Base-by-base conservation (phyloP, 345 rosid genomes). In the Xanthoceras sorbifolium region DNA sequence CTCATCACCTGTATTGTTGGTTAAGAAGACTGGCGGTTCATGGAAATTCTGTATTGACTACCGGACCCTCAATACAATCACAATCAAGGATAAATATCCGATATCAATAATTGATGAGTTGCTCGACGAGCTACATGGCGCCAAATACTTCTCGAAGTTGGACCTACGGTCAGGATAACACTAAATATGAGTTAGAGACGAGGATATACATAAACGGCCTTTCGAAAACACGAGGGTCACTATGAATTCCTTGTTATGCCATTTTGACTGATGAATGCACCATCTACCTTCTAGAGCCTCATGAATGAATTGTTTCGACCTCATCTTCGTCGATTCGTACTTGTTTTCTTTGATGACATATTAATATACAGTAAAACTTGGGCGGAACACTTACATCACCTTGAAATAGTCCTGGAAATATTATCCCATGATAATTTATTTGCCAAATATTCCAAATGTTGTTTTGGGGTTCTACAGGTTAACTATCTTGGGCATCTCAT, bases 201-300 rank as follows among this genome's bases (percentile, higher is more conserved):
- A 4, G 1, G 70, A 67, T 38, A 29, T 67, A 1, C 70, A 8
- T 18, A 67, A 40, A 67, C 46, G 9, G 44, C 70, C 1, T 67
- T 67, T 12, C 28, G 34, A 6, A 32, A 46, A 20, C 70, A 67
- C 22, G 10, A 67, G 6, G 70, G 70, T 0, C 70, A 67, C 20
- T 67, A 29, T 67, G 70, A 67, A 12, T 67, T 32, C 15, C 3
- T 67, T 5, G 70, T 67, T 18, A 67, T 31, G 70, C 70, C 70
- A 36, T 36, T 67, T 36, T 3, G 46, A 1, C 46, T 67, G 9
- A 55, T n/a, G 4, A 46, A 46, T 6, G 7, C 52, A 7, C 52
- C 52, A 1, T 1, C 52, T 6, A 46, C 52, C 7, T 46, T 46
- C 52, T 14, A 46, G 7, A 46, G 52, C 15, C 10, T n/a, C 2